Base-by-base conservation (phyloP, 148 eudicot species). In the Fagopyrum esculentum region DNA sequence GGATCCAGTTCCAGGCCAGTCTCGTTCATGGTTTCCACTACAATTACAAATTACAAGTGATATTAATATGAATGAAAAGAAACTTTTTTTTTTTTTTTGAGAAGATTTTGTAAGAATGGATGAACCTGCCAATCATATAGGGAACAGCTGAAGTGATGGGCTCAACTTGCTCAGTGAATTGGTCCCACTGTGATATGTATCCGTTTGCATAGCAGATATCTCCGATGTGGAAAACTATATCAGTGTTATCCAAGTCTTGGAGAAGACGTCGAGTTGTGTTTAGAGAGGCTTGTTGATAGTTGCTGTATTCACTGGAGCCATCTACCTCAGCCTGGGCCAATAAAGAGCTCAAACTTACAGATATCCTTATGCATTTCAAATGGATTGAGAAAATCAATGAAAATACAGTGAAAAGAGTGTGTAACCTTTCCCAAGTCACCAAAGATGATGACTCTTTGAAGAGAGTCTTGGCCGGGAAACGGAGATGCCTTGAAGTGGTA, bases 391-490 rank as follows among this genome's bases (percentile, higher is more conserved):
- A 63, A 22, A 22, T 22, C 43, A 1, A 11, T 66, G 71, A 1
- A 66, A 5, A 5, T 11, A 17, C 7, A 45, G 12, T 43, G 22
- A 19, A 19, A 8, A 77, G 9, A 9, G 46, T 71, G 46, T 71
- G 51, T 45, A 16, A 91, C 94, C 97, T 92, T 89, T 81, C 97
- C 97, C 97, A 92, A 84, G 78, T 92, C 97, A 17, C 97, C 94
- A 74, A 89, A 92, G 68, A 92, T 83, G 84, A 88, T 73, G n/a
- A 89, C 85, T 30, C 85, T 82, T 48, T 89, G 94, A 19, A 85
- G 50, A 48, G 97, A 92, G 73, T 78, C 81, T 73, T 92, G 97
- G 61, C 97, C 97, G 7, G 97, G 97, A 75, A 85, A 89, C 73
- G 97, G 97, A 63, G 97, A 89, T 48, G 92, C 85, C 82, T 61